Evolutionary conservation across 2,329 filamentous ascomycete genomes (phyloP).

Genomic region (Fusarium euwallaceae): DNA sequence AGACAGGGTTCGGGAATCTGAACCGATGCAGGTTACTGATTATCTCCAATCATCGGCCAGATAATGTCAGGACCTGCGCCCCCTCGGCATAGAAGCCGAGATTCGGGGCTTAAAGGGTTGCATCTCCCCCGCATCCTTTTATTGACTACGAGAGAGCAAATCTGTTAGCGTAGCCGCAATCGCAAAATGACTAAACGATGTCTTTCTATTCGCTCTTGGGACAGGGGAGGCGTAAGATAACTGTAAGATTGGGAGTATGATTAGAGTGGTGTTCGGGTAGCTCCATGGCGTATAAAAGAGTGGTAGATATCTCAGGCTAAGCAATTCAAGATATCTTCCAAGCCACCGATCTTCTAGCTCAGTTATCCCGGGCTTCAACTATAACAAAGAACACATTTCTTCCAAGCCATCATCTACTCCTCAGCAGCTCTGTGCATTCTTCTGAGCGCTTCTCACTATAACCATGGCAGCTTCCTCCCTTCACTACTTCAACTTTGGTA

Average conservation of each 20-base stretch:
- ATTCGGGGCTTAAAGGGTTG: background rate
- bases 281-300: background rate
- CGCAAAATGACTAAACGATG: background rate
- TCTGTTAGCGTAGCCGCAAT: background rate
- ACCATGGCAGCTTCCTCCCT: background rate
- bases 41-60: background rate
- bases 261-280: background rate
- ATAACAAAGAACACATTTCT: background rate
- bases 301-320: background rate
- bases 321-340: background rate
- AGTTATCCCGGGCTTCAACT: no score
- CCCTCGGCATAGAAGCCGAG: background rate
- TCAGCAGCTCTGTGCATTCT: background rate
- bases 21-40: background rate
- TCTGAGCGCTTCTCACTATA: background rate
- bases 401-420: background rate
- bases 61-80: background rate
- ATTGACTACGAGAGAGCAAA: background rate
- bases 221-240: background rate
- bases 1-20: background rate
- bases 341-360: background rate
- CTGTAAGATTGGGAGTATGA: background rate
- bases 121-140: background rate
- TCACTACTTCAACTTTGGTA: conserved; percentile 3
- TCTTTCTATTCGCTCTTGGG: background rate